phyloP scores from a whole-genome alignment of 2,329 filamentous ascomycete species.

The Coniella vitis region DNA sequence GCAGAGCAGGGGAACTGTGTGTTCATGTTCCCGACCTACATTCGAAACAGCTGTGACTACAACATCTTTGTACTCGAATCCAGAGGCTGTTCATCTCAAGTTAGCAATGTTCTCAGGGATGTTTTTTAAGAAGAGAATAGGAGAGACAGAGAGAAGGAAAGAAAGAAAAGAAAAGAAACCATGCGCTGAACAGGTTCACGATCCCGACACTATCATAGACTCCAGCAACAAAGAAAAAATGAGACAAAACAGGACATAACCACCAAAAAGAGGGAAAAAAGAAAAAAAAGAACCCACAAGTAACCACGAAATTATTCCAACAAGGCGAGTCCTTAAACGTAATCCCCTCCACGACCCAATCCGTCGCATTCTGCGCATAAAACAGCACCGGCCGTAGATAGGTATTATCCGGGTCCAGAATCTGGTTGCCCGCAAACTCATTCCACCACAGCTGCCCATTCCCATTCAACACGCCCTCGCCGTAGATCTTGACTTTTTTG shows the following conservation, averaged over 20 bases:
- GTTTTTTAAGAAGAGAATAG: too few species aligned
- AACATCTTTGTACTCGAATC: conserved; percentile 34
- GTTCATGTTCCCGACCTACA: too few species aligned
- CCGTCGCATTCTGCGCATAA: conserved; percentile 54
- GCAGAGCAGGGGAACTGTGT: too few species aligned
- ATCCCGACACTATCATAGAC: background rate
- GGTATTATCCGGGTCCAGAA: conserved; percentile 45
- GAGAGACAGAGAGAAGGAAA: too few species aligned
- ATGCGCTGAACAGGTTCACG: background rate
- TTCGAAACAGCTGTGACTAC: conserved; percentile 46
- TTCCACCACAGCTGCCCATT: conserved; percentile 43
- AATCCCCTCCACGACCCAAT: conserved; percentile 50
- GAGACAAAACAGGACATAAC: too few species aligned
- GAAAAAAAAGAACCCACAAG: conserved; percentile 28
- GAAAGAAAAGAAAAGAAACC: too few species aligned
- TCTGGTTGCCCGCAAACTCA: conserved; percentile 20
- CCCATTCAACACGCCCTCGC: conserved; percentile 48
- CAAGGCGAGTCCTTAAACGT: conserved; percentile 54
- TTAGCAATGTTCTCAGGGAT: too few species aligned
- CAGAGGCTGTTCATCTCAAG: background rate
- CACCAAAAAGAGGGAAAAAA: too few species aligned
- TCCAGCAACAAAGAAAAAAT: background rate
- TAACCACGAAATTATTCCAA: conserved; percentile 58
- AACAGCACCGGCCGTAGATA: conserved; percentile 55
- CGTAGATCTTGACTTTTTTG: conserved; percentile 53